phyloP scores from a whole-genome alignment of 2,329 filamentous ascomycete genomes.

The Cadophora gregata region DNA sequence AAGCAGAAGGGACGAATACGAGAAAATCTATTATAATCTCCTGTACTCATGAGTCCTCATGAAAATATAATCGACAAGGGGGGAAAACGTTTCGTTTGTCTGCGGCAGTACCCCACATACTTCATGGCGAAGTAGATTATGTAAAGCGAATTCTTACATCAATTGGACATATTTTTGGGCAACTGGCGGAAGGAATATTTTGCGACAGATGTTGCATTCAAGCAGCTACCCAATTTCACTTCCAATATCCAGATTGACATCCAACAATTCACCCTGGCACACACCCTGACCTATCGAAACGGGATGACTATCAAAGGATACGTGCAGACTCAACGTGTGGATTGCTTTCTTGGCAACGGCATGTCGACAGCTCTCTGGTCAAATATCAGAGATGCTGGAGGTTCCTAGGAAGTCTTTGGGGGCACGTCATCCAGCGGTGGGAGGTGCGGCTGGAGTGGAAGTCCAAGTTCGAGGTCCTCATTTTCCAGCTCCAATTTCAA shows the following conservation, averaged over 20 bases:
- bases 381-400: neutral
- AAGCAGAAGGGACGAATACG: too few species aligned
- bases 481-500: too few species aligned
- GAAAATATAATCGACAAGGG: too few species aligned
- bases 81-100: too few species aligned
- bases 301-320: conserved; percentile 1
- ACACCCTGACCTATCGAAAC: neutral
- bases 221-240: neutral
- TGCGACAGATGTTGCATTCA: neutral
- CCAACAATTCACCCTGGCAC: neutral
- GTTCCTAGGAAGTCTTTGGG: neutral
- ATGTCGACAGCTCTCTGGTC: neutral
- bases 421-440: too few species aligned
- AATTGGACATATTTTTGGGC: neutral
- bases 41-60: too few species aligned
- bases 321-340: neutral
- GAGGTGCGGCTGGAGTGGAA: too few species aligned
- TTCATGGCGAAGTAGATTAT: neutral
- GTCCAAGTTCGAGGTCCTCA: too few species aligned
- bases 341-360: neutral
- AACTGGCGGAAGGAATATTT: neutral
- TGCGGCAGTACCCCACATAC: too few species aligned
- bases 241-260: neutral
- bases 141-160: neutral
- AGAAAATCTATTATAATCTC: too few species aligned